Evolutionary conservation across 768 basidiomycete genomes (phyloP).

Genomic region (Boletus tomentosulus): DNA sequence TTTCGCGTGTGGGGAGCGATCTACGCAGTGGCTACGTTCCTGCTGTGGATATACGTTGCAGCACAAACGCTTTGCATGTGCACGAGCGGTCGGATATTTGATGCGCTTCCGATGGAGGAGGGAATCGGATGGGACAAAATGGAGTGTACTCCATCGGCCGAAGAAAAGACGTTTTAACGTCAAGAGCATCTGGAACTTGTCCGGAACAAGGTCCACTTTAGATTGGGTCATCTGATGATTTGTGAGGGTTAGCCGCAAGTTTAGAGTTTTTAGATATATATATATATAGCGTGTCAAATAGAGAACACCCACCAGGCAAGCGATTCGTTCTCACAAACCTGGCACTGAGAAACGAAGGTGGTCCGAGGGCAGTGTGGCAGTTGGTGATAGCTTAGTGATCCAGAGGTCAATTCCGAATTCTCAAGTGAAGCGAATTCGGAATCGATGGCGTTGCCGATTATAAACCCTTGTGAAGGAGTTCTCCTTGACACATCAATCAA

Average conservation of each 20-base stretch:
- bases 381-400: neutral
- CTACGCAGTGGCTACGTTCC: conserved; percentile 46
- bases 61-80: conserved; percentile 37
- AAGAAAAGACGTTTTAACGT: conserved; percentile 1
- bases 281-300: neutral
- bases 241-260: neutral
- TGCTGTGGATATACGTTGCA: conserved; percentile 51
- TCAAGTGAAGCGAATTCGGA: conserved; percentile 1
- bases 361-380: neutral
- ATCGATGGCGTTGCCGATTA: neutral
- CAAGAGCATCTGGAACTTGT: neutral
- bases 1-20: conserved; percentile 57
- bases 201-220: neutral
- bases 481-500: neutral
- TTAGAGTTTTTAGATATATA: neutral
- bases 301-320: neutral
- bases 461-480: neutral
- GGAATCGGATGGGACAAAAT: conserved; percentile 11
- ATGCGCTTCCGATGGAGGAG: conserved; percentile 39
- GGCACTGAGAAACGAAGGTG: neutral
- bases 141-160: neutral
- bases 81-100: conserved; percentile 38
- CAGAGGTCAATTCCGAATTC: neutral
- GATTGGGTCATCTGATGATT: neutral
- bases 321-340: neutral